These are phyloP conservation scores for Fusarium humuli DNA, from an alignment of 2,329 filamentous ascomycete species.

Conservation along the genomic window DNA sequence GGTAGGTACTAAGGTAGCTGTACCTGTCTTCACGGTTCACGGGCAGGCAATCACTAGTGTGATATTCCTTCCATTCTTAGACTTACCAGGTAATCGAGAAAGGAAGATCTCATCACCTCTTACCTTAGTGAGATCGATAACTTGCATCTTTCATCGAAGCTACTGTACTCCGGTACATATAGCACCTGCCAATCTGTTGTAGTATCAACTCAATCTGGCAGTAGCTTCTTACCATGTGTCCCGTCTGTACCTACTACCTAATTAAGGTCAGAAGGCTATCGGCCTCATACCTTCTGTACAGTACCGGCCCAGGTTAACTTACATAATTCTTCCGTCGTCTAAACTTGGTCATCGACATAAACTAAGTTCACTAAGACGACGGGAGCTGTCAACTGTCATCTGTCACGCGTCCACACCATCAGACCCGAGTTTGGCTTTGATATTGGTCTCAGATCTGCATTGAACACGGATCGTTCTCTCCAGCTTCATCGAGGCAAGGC, in stretches of 20 bases:
- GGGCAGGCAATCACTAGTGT: neutral
- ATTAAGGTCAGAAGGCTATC: slow-evolving; percentile 10
- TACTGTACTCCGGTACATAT: neutral
- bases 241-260: neutral
- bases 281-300: neutral
- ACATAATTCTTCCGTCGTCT: neutral
- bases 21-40: neutral
- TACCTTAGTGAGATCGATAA: slow-evolving; percentile 5
- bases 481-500: neutral
- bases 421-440: neutral
- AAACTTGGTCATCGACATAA: neutral
- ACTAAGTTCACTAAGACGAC: neutral
- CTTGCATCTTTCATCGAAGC: slow-evolving; percentile 8
- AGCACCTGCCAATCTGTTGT: neutral
- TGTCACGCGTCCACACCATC: slow-evolving; percentile 6
- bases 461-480: neutral
- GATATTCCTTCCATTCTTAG: neutral
- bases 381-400: slow-evolving; percentile 9
- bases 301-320: neutral
- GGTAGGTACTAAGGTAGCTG: neutral
- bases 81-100: neutral
- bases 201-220: neutral
- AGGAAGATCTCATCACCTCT: neutral
- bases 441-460: neutral
- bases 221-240: slow-evolving; percentile 3